These are phyloP conservation scores for Cucurbita ficifolia DNA, from an alignment of 306 rosid genomes.

Conservation along the genomic window DNA sequence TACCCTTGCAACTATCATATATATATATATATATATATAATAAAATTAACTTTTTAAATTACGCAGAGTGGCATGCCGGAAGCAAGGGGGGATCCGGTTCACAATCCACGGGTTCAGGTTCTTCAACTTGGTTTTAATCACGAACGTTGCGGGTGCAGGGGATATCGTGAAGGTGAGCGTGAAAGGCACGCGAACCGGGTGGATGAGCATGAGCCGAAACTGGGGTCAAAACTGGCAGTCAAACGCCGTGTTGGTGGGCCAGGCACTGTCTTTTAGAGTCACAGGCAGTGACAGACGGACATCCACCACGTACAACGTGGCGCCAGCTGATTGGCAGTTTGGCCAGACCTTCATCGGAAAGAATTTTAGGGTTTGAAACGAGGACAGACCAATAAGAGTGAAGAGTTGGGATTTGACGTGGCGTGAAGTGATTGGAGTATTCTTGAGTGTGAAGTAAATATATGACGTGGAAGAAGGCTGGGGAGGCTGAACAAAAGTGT, in stretches of 20 bases:
- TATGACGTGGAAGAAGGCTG: neutral
- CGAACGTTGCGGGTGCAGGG: slow-evolving; percentile 66
- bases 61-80: slow-evolving; percentile 49
- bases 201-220: slow-evolving; percentile 57
- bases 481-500: slow-evolving; percentile 10
- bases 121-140: slow-evolving; percentile 48
- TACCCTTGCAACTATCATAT: no score
- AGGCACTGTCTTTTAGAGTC: slow-evolving; percentile 44
- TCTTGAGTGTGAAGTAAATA: neutral
- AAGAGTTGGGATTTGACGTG: neutral
- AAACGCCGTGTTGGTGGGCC: slow-evolving; percentile 55
- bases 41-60: no score
- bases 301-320: slow-evolving; percentile 47
- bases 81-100: slow-evolving; percentile 45
- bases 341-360: slow-evolving; percentile 60
- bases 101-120: slow-evolving; percentile 40
- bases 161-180: slow-evolving; percentile 39
- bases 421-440: neutral
- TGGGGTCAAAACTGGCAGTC: slow-evolving; percentile 80
- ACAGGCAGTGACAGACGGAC: slow-evolving; percentile 44
- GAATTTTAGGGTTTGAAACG: slow-evolving; percentile 32
- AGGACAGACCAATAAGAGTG: neutral
- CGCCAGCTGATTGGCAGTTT: slow-evolving; percentile 46
- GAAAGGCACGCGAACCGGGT: slow-evolving; percentile 39
- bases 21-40: no score